Evolutionary conservation across 495 filamentous ascomycete species (phyloP), one percentile per base, ranked within the genome.

Genomic region (Hamigera avellanea): DNA sequence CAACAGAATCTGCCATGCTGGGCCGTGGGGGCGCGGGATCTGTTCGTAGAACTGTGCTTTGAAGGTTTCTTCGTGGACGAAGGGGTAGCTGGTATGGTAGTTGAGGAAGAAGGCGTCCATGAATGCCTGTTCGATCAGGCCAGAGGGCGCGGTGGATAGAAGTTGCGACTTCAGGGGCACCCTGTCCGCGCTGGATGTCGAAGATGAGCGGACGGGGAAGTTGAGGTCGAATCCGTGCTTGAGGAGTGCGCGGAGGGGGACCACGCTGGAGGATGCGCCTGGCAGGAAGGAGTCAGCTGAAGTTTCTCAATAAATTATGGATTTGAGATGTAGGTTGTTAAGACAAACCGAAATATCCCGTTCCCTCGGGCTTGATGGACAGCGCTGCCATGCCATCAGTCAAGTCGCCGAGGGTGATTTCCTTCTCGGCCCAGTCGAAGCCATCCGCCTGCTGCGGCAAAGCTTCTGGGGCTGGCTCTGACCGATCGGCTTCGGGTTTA

Each of bases 41-140:
- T 68, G 61, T n/a, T 67, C 67, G 30, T 62, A 53, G 28, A 69
- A 73, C 37, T 75, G 71, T 2, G 70, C 68, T 26, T 69, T 55
- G 36, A 75, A 75, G 3, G 64, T 68, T 2, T 62, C 54, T 44
- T 75, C 71, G 36, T 75, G 69, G 13, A 75, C 48, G 33, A 75
- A 66, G 6, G 71, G 70, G 43, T 75, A 75, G 31, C 61, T 68
- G 8, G 54, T 53, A 39, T 75, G 69, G 41, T 73, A 75, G 26
- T 62, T 61, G 12, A 61, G 44, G 38, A 73, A 73, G 41, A 66
- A 73, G 0, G 64, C 64, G 42, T 73, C 65, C 26, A 73, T 67
- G 26, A 72, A 60, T 1, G 59, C 55, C 35, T 64, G 61, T 38
- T 66, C 61, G 15, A 66, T 54, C 16, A 66, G 43, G 4, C 61